Conservation (phyloP, 805 yeast genomes). For the Candida verbasci region DNA sequence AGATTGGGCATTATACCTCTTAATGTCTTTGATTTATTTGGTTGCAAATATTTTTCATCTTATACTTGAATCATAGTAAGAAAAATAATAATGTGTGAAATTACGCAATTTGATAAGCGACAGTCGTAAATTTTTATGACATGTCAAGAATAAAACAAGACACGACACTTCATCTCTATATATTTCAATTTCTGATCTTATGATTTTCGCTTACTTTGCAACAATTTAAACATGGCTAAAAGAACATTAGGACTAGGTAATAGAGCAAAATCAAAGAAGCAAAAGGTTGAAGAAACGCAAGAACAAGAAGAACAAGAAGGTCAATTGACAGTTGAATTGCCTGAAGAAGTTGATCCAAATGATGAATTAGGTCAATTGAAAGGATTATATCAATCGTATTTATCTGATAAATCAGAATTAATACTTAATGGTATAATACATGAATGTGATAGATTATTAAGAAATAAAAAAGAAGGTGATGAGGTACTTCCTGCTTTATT, state of each 20-base stretch:
- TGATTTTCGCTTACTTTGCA: not conserved
- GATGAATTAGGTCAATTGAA: constrained; percentile 75
- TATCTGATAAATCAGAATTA: constrained; percentile 56
- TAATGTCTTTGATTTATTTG: no score
- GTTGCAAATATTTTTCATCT: not conserved
- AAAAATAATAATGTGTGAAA: constrained; percentile 6
- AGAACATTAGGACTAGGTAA: constrained; percentile 40
- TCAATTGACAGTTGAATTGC: constrained; percentile 55
- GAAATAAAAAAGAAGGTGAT: constrained; percentile 42
- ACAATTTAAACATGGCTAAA: constrained; percentile 23
- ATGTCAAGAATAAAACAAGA: no score
- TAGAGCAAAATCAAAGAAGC: constrained; percentile 46
- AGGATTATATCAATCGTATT: constrained; percentile 68
- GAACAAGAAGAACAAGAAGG: constrained; percentile 8
- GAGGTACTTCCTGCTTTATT: constrained; percentile 43
- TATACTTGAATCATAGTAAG: not conserved
- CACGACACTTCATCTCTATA: not conserved
- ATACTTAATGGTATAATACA: constrained; percentile 83
- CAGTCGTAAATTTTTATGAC: not conserved
- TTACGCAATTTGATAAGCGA: constrained; percentile 3
- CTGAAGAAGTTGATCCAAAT: constrained; percentile 65
- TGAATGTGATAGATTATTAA: constrained; percentile 78
- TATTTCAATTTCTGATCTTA: no score
- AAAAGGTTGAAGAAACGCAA: constrained; percentile 22
- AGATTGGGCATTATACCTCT: constrained; percentile 15